Percentiles rank a stretch among this genome's conserved stretches.
Evolutionary conservation across 768 basidiomycete species (phyloP).

Genomic region (Pholiota molesta): DNA sequence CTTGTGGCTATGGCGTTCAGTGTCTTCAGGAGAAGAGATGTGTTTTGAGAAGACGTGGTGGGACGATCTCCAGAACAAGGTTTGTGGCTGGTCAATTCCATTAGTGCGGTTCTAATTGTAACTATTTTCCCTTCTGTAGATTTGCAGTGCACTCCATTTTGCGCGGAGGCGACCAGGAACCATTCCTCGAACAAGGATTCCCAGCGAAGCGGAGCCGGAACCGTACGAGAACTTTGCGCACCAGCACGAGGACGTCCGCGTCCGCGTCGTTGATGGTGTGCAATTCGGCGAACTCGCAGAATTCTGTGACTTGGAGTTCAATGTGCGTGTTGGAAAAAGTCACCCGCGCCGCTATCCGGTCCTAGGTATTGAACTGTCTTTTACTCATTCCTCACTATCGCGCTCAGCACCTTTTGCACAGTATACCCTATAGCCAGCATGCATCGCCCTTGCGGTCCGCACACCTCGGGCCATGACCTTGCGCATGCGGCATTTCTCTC

Average conservation of each 20-base stretch:
- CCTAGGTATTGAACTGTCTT: constrained; percentile 14
- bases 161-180: constrained; percentile 57
- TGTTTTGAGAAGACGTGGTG: constrained; percentile 98
- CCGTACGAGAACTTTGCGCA: constrained; percentile 60
- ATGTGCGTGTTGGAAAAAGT: constrained; percentile 50
- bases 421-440: too few relatives aligned
- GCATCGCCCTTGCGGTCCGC: too few relatives aligned
- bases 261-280: constrained; percentile 49
- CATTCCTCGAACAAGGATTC: constrained; percentile 52
- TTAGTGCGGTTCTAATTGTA: not conserved
- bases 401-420: too few relatives aligned
- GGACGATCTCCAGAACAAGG: constrained; percentile 97
- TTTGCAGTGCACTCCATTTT: constrained; percentile 69
- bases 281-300: constrained; percentile 59
- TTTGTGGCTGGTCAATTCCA: constrained; percentile 28
- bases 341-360: constrained; percentile 56
- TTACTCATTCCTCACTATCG: too few relatives aligned
- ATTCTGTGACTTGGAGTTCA: constrained; percentile 59
- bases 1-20: constrained; percentile 99
- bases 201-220: constrained; percentile 58
- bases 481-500: too few relatives aligned
- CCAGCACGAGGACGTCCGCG: constrained; percentile 58
- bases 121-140: constrained; percentile 45
- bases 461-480: too few relatives aligned
- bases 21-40: constrained; percentile 93